Percentiles rank a stretch among this genome's conserved stretches.
phyloP scores from a whole-genome alignment of 805 yeast species.

The Wickerhamiella cacticola region DNA sequence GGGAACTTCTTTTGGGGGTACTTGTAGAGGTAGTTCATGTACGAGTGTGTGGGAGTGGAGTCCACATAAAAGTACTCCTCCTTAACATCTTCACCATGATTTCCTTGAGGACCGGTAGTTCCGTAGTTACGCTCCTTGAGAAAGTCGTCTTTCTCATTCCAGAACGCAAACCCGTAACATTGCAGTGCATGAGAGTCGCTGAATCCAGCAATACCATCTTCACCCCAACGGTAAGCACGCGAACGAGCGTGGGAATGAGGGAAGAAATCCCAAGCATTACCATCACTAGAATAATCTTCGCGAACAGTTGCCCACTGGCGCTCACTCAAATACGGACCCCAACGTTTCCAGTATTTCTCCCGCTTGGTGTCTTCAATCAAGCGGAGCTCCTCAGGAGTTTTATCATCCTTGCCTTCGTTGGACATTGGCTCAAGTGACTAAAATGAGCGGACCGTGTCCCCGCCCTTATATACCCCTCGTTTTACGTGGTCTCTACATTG shows the following conservation, averaged over 20 bases:
- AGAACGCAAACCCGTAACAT: conserved; percentile 69
- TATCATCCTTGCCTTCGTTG: conserved; percentile 2
- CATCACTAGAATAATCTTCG: conserved; percentile 75
- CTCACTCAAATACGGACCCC: conserved; percentile 89
- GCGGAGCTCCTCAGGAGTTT: conserved; percentile 32
- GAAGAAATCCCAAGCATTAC: conserved; percentile 85
- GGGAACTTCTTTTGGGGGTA: conserved; percentile 85
- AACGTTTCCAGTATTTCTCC: conserved; percentile 57
- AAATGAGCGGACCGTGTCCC: neutral
- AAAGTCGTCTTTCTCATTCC: conserved; percentile 82
- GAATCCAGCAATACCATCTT: conserved; percentile 86
- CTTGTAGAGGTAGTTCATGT: conserved; percentile 82
- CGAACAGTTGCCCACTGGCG: conserved; percentile 64
- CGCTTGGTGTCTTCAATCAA: conserved; percentile 33
- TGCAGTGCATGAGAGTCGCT: conserved; percentile 70
- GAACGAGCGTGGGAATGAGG: conserved; percentile 75
- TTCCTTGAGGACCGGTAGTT: conserved; percentile 83
- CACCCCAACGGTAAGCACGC: conserved; percentile 87
- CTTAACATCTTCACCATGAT: conserved; percentile 93
- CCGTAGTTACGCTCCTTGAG: conserved; percentile 82
- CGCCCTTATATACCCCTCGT: neutral
- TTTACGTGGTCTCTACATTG: neutral
- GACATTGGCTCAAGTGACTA: neutral
- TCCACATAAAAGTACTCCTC: conserved; percentile 56
- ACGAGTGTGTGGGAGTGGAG: conserved; percentile 86